Conservation (phyloP, 257 asterid genomes). For the Gentiana straminea region DNA sequence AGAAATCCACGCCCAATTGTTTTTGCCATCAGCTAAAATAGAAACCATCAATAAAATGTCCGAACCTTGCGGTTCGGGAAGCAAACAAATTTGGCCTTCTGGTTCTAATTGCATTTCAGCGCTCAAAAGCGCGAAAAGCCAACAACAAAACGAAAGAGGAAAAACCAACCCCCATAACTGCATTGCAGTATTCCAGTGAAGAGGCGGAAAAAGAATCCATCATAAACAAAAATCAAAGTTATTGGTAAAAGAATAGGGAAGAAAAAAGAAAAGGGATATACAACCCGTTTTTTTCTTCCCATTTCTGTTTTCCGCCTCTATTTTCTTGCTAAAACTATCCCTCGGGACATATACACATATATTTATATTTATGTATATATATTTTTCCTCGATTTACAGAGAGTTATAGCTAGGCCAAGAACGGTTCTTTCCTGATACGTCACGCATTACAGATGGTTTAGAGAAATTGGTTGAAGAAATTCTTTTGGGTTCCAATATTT, state of each 20-base stretch:
- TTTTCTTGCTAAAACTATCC: slow-evolving; percentile 25
- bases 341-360: slow-evolving; percentile 13
- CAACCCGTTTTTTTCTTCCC: slow-evolving; percentile 6
- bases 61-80: too few relatives aligned
- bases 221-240: background rate
- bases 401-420: background rate
- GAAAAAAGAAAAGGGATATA: slow-evolving; percentile 12
- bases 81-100: too few relatives aligned
- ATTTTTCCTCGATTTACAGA: slow-evolving; percentile 1
- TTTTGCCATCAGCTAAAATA: background rate
- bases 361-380: slow-evolving; percentile 13
- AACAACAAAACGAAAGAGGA: background rate
- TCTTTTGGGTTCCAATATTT: slow-evolving; percentile 14
- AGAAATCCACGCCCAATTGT: too few relatives aligned
- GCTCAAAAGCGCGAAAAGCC: background rate
- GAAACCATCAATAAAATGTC: slow-evolving; percentile 5
- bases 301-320: slow-evolving; percentile 16
- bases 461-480: slow-evolving; percentile 3
- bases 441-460: slow-evolving; percentile 5
- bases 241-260: slow-evolving; percentile 8
- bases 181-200: background rate
- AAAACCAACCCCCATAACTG: background rate
- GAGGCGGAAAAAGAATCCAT: slow-evolving; percentile 3
- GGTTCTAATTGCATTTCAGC: too few relatives aligned
- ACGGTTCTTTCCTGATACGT: background rate